Evolutionary conservation across 139 green algal genomes (phyloP).

Genomic region (Tetraselmis chui): DNA sequence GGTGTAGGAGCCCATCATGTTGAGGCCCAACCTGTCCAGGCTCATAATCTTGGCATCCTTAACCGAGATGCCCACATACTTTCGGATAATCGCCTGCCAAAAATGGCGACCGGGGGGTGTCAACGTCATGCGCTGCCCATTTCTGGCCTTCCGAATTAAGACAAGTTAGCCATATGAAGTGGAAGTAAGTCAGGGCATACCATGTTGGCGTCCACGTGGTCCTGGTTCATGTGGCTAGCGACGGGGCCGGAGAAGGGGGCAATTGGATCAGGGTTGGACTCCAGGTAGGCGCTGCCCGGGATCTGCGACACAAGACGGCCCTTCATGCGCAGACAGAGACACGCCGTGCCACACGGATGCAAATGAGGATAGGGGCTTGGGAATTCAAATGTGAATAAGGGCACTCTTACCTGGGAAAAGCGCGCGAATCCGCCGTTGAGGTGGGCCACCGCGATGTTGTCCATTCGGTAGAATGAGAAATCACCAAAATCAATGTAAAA

Average conservation of each 20-base stretch:
- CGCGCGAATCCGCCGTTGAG: constrained; percentile 69
- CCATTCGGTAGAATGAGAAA: constrained; percentile 57
- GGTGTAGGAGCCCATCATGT: constrained; percentile 20
- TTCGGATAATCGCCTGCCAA: constrained; percentile 51
- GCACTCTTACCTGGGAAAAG: no score
- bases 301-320: no score
- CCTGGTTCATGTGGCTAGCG: constrained; percentile 78
- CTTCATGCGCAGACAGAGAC: no score
- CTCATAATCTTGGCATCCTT: constrained; percentile 44
- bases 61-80: constrained; percentile 48
- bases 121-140: no score
- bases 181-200: not conserved
- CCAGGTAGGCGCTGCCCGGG: constrained; percentile 38
- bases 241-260: constrained; percentile 59
- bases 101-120: constrained; percentile 39
- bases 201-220: constrained; percentile 33
- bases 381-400: not conserved
- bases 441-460: constrained; percentile 32
- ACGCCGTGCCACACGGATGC: no score
- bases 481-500: constrained; percentile 83
- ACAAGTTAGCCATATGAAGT: not conserved
- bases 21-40: constrained; percentile 67
- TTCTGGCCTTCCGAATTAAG: no score
- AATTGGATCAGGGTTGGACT: constrained; percentile 61
- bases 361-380: no score